Evolutionary conservation across 2,329 filamentous ascomycete species (phyloP).

Genomic region (Exophiala sideris): DNA sequence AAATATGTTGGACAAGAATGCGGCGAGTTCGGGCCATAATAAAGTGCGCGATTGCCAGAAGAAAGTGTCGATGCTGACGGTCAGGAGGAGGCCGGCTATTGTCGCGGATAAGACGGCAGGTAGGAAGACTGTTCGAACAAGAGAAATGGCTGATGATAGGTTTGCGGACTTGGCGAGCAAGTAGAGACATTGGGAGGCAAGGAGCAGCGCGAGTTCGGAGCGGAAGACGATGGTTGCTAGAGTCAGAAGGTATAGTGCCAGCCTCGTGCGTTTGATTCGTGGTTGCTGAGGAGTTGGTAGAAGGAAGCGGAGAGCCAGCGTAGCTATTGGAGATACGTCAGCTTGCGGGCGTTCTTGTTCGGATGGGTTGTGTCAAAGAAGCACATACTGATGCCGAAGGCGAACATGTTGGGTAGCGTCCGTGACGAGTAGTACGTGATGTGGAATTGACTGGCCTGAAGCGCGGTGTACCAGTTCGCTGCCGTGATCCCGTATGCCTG

Average conservation of each 20-base stretch:
- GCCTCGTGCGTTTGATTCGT: constrained; percentile 51
- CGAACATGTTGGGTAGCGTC: constrained; percentile 94
- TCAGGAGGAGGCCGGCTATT: constrained; percentile 62
- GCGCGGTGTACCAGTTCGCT: constrained; percentile 73
- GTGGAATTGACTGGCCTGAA: constrained; percentile 87
- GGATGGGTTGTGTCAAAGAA: neutral
- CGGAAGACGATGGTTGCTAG: constrained; percentile 81
- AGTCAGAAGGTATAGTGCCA: constrained; percentile 72
- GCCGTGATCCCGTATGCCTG: constrained; percentile 65
- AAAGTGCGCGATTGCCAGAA: constrained; percentile 75
- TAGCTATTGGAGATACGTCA: constrained; percentile 31
- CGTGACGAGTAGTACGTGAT: constrained; percentile 87
- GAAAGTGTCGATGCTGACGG: constrained; percentile 79
- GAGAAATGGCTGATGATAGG: constrained; percentile 9
- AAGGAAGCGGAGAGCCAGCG: constrained; percentile 45
- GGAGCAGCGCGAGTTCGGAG: constrained; percentile 79
- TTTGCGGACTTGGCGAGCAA: constrained; percentile 51
- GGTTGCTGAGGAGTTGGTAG: constrained; percentile 35
- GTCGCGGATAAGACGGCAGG: constrained; percentile 64
- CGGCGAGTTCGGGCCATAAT: constrained; percentile 86
- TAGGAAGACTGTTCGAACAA: constrained; percentile 49
- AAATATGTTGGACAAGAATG: constrained; percentile 88
- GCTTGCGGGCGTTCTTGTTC: neutral
- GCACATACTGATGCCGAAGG: constrained; percentile 74
- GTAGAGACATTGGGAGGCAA: constrained; percentile 64